Base-by-base conservation (phyloP, 805 yeast species). In the Pichia ethanolica region DNA sequence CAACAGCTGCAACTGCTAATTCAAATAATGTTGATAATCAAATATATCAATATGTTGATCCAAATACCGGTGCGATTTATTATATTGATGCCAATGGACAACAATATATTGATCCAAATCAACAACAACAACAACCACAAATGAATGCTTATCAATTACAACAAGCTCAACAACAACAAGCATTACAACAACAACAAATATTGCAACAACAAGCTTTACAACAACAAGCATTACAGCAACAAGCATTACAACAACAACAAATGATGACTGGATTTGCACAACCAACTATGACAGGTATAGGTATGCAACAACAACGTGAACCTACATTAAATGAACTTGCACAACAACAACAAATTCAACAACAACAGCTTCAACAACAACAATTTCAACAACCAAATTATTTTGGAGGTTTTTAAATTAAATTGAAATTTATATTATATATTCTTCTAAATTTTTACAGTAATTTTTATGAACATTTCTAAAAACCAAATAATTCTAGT, bases 61-160 rank as follows among this genome's bases (percentile, higher is more conserved):
- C 89, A 3, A 69, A 75, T 7, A 82, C 89, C 0, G 90, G 91
- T 11, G 75, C 79, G 44, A 65, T 83, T 5, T 73, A 77, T 35
- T 85, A 84, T 57, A 77, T 84, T 35, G 90, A 85, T 58, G 74
- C 81, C 10, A 79, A 76, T 42, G 83, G 83, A 2, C 89, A 83
- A 57, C 86, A 83, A 58, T 77, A 75, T 54, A 59, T 76, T 49
- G 79, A 75, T 57, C 75, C 78, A 9, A 74, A 70, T 47, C 63
- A 56, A 44, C 64, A 57, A 46, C 56, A 54, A 53, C 60, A 55
- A 34, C 61, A 56, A 43, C 66, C 8, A 32, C 36, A 34, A 34
- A 38, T 20, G 6, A 9, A 12, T 12, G 13, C 30, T 13, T 12
- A 25, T 20, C 41, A 12, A 30, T 30, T 27, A n/a, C 42, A 39